Evolutionary conservation across 2,329 filamentous ascomycete genomes (phyloP).

Genomic region (Ustilaginoidea virens): DNA sequence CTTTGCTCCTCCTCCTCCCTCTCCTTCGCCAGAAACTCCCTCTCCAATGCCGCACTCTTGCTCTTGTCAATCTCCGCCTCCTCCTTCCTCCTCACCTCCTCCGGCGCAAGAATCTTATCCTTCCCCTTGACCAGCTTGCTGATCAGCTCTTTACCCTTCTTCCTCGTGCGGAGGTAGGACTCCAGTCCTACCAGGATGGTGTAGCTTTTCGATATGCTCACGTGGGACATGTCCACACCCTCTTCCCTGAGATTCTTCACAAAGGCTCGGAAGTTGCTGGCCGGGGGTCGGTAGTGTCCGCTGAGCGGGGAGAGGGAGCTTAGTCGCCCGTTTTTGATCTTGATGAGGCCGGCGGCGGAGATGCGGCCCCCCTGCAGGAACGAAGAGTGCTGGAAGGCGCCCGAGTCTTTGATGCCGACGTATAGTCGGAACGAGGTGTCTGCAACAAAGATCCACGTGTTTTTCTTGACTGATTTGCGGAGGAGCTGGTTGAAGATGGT

Average conservation of each 20-base stretch:
- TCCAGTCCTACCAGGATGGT: constrained; percentile 72
- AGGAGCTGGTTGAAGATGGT: constrained; percentile 67
- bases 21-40: constrained; percentile 25
- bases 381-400: constrained; percentile 80
- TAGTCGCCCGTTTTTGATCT: constrained; percentile 69
- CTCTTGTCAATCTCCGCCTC: constrained; percentile 45
- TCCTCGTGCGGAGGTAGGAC: constrained; percentile 55
- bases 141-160: constrained; percentile 41
- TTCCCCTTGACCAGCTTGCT: constrained; percentile 35
- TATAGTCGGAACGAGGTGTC: constrained; percentile 78
- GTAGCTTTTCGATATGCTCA: constrained; percentile 70
- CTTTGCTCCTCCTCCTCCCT: constrained; percentile 15
- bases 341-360: constrained; percentile 69
- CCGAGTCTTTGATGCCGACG: constrained; percentile 77
- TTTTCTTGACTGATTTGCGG: constrained; percentile 64
- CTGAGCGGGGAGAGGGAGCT: constrained; percentile 53
- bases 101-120: constrained; percentile 45
- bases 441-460: constrained; percentile 88
- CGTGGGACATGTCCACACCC: constrained; percentile 64
- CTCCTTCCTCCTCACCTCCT: constrained; percentile 38
- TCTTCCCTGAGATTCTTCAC: constrained; percentile 55
- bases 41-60: constrained; percentile 39
- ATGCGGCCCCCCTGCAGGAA: constrained; percentile 77
- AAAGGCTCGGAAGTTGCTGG: constrained; percentile 71
- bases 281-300: constrained; percentile 76